Conservation (phyloP, 2,329 filamentous ascomycete species). For the Pyricularia sp. region DNA sequence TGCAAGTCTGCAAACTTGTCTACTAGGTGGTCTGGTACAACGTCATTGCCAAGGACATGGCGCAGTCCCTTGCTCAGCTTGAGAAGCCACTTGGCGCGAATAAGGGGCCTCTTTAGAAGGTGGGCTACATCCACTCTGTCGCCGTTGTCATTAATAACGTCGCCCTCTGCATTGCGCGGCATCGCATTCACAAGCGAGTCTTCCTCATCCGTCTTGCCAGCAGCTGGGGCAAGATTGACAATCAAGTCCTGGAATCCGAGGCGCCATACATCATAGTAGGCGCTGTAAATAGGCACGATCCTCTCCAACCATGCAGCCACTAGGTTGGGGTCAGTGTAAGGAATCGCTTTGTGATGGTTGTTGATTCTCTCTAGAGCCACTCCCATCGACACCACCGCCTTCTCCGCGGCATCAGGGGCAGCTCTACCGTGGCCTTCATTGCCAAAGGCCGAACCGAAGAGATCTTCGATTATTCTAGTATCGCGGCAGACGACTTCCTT, state of each 20-base stretch:
- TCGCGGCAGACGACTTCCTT: constrained; percentile 72
- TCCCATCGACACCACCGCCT: constrained; percentile 91
- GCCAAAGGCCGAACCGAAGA: constrained; percentile 49
- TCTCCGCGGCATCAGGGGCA: constrained; percentile 45
- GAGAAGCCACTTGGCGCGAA: constrained; percentile 77
- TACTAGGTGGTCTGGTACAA: constrained; percentile 48
- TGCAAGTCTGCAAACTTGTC: constrained; percentile 63
- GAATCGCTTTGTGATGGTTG: constrained; percentile 70
- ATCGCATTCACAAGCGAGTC: constrained; percentile 49
- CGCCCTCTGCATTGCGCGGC: constrained; percentile 55
- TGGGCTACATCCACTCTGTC: constrained; percentile 92
- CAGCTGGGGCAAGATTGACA: constrained; percentile 76
- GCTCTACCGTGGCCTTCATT: constrained; percentile 23
- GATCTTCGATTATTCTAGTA: constrained; percentile 51
- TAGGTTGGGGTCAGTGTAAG: constrained; percentile 58
- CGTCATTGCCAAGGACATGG: constrained; percentile 35
- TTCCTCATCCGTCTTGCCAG: constrained; percentile 42
- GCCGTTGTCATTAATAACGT: constrained; percentile 63
- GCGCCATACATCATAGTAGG: constrained; percentile 82
- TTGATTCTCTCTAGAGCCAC: constrained; percentile 79
- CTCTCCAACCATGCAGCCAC: constrained; percentile 76
- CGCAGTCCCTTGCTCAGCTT: constrained; percentile 59
- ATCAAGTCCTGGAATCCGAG: constrained; percentile 91
- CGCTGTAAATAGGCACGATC: constrained; percentile 68
- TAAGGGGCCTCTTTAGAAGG: constrained; percentile 78